Percentiles rank a stretch among this genome's conserved stretches.
phyloP scores from a whole-genome alignment of 352 stramenopile genomes.

The Nothophytophthora sp. region DNA sequence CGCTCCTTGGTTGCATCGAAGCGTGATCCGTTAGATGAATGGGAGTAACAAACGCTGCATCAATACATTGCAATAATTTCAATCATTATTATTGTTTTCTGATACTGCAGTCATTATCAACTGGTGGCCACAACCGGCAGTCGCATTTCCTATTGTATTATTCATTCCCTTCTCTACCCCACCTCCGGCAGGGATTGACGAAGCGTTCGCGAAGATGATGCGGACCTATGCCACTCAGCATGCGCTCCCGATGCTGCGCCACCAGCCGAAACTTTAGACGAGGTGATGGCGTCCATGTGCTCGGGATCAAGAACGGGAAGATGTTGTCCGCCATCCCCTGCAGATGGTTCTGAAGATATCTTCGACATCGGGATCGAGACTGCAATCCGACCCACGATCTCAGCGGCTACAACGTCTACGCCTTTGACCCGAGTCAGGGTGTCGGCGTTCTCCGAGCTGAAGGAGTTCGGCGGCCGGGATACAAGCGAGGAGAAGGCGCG shows the following conservation, averaged over 20 bases:
- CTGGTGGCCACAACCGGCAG: no score
- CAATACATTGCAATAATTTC: no score
- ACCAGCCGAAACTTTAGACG: neutral
- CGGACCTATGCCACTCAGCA: no score
- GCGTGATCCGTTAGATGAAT: no score
- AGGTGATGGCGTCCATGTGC: slow-evolving; percentile 5
- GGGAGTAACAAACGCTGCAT: no score
- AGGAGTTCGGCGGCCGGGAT: slow-evolving; percentile 8
- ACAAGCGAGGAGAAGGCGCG: slow-evolving; percentile 13
- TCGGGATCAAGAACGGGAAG: neutral
- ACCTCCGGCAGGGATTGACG: no score
- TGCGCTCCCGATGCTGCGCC: neutral
- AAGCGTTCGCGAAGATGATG: no score
- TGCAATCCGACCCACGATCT: neutral
- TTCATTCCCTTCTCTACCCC: no score
- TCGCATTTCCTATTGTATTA: no score
- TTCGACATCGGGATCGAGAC: neutral
- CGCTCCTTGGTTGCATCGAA: no score
- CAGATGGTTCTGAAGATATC: slow-evolving; percentile 5
- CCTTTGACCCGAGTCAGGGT: neutral
- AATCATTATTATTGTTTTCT: no score
- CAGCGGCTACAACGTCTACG: neutral
- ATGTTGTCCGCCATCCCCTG: neutral
- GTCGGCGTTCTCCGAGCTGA: slow-evolving; percentile 10
- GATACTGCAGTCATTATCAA: no score